These are phyloP conservation scores for Dothidotthia symphoricarpi DNA, from an alignment of 2,329 filamentous ascomycete genomes.

Conservation along the genomic window DNA sequence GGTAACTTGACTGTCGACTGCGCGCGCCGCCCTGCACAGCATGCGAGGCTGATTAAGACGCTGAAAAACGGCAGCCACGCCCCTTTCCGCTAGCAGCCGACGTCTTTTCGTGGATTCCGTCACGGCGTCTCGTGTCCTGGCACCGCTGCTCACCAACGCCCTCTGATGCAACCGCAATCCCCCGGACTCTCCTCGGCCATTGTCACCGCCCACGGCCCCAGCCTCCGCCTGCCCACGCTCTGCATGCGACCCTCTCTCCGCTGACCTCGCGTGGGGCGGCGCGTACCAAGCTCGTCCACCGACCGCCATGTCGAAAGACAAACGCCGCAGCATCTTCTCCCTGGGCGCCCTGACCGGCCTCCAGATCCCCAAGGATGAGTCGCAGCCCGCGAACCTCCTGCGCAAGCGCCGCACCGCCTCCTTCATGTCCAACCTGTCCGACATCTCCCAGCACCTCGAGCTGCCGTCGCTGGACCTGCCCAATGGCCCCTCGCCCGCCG, in stretches of 20 bases:
- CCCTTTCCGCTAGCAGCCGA: too few species aligned
- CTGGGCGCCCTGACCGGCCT: constrained; percentile 31
- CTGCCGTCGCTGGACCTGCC: constrained; percentile 7
- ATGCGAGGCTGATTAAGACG: too few species aligned
- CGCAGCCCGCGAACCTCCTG: constrained; percentile 37
- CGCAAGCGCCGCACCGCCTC: constrained; percentile 41
- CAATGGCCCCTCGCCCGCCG: constrained; percentile 1
- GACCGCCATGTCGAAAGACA: constrained; percentile 39
- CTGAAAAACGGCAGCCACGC: too few species aligned
- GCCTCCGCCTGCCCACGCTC: constrained; percentile 10
- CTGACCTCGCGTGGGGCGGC: constrained; percentile 33
- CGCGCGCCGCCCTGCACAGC: too few species aligned
- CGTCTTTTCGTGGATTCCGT: too few species aligned
- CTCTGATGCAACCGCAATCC: too few species aligned
- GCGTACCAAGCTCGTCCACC: constrained; percentile 17
- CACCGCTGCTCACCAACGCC: too few species aligned
- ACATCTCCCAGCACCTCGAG: constrained; percentile 25
- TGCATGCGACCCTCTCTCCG: constrained; percentile 22
- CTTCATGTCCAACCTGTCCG: constrained; percentile 36
- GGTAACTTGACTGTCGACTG: too few species aligned
- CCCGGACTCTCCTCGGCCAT: too few species aligned
- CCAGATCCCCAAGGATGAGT: constrained; percentile 33
- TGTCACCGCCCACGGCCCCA: constrained; percentile 7
- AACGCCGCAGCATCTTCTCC: constrained; percentile 42
- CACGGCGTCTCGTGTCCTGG: too few species aligned